These are phyloP conservation scores for Penicillium lividum DNA, from an alignment of 495 filamentous ascomycete species.

Conservation along the genomic window DNA sequence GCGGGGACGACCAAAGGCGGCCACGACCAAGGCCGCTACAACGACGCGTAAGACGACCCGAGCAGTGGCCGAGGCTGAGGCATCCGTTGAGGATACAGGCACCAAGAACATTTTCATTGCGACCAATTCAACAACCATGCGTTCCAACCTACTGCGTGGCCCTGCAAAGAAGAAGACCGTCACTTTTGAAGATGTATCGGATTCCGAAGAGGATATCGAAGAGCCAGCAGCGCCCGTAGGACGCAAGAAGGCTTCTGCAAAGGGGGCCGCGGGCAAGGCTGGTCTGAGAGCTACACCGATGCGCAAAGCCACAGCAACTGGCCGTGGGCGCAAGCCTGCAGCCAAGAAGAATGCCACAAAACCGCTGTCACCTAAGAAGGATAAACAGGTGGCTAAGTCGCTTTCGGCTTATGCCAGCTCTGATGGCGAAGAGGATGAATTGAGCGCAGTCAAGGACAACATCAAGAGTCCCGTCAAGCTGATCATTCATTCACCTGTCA, in stretches of 20 bases:
- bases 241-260: conserved; percentile 22
- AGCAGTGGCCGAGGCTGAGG: conserved; percentile 18
- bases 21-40: conserved; percentile 16
- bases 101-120: conserved; percentile 30
- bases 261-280: conserved; percentile 14
- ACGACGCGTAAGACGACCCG: conserved; percentile 30
- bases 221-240: conserved; percentile 27
- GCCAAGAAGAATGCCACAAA: conserved; percentile 34
- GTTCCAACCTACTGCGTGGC: conserved; percentile 41
- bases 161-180: conserved; percentile 55
- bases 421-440: conserved; percentile 54
- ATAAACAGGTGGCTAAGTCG: conserved; percentile 52
- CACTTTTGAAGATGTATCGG: conserved; percentile 49
- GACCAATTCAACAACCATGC: conserved; percentile 34
- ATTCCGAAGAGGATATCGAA: conserved; percentile 38
- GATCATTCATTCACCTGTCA: conserved; percentile 43
- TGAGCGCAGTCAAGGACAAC: conserved; percentile 44
- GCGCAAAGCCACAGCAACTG: conserved; percentile 39
- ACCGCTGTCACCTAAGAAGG: conserved; percentile 59
- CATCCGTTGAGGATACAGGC: conserved; percentile 19
- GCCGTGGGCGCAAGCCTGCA: conserved; percentile 42
- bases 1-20: conserved; percentile 11
- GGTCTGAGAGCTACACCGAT: conserved; percentile 53
- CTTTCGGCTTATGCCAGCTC: conserved; percentile 43
- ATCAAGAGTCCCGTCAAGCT: conserved; percentile 31